These are phyloP conservation scores for Sisymbrium altissimum DNA, from an alignment of 345 rosid genomes.

Conservation along the genomic window DNA sequence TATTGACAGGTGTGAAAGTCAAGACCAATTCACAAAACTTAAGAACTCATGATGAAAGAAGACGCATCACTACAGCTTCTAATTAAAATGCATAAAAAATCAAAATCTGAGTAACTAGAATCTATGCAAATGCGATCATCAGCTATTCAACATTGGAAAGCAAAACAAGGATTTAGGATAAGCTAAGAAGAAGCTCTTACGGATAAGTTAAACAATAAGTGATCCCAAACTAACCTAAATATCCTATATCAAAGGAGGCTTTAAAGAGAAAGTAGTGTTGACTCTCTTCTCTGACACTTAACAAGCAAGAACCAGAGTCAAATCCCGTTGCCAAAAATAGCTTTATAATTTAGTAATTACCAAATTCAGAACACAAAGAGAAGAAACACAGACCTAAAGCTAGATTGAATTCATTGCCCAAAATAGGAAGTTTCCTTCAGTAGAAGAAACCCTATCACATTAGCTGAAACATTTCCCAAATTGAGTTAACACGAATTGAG, in stretches of 20 bases:
- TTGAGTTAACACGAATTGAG: background rate
- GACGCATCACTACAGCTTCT: background rate
- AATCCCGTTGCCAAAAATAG: slow-evolving; percentile 25
- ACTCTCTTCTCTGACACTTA: slow-evolving; percentile 2
- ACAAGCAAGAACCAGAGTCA: background rate
- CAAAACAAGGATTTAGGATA: too few species aligned
- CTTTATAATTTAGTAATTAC: background rate
- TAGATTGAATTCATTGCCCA: background rate
- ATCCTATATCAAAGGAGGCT: background rate
- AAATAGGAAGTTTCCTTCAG: background rate
- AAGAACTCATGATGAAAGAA: background rate
- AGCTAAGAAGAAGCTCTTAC: too few species aligned
- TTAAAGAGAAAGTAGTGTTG: slow-evolving; percentile 4
- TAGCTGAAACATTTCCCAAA: background rate
- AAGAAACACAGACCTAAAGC: background rate
- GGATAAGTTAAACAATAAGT: background rate
- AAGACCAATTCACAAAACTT: background rate
- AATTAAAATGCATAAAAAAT: background rate
- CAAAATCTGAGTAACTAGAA: too few species aligned
- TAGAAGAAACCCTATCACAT: background rate
- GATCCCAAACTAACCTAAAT: background rate
- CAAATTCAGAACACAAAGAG: slow-evolving; percentile 3
- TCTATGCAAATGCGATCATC: too few species aligned
- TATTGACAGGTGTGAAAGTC: background rate
- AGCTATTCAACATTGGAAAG: too few species aligned